phyloP scores from a whole-genome alignment of 495 filamentous ascomycete genomes.

The Tuber indicum region DNA sequence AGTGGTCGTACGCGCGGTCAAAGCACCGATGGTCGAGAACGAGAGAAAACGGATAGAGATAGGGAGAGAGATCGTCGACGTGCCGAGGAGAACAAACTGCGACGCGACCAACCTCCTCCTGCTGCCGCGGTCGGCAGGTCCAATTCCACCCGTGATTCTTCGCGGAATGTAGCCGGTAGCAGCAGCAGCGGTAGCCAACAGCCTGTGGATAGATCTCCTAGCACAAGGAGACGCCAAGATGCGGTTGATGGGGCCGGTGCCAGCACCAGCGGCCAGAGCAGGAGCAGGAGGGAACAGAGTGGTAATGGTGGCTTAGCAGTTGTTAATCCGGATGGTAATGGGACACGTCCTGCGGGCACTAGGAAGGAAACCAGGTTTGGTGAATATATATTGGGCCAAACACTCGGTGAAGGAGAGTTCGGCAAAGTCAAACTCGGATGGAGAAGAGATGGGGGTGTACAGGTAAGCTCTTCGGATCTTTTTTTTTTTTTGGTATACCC shows the following conservation, averaged over 20 bases:
- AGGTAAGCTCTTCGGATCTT: conserved; percentile 47
- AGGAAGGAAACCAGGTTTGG: conserved; percentile 82
- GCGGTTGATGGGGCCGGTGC: conserved; percentile 31
- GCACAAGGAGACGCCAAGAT: conserved; percentile 32
- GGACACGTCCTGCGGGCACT: conserved; percentile 35
- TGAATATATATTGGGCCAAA: conserved; percentile 89
- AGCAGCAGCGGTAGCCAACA: conserved; percentile 26
- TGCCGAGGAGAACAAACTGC: conserved; percentile 33
- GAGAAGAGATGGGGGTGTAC: conserved; percentile 87
- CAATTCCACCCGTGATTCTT: conserved; percentile 36
- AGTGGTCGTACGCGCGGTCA: conserved; percentile 32
- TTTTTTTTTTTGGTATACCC: conserved; percentile 5
- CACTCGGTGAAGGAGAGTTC: conserved; percentile 97
- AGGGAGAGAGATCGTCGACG: conserved; percentile 37
- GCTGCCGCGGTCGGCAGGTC: conserved; percentile 34
- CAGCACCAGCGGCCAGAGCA: conserved; percentile 27
- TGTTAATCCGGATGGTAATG: conserved; percentile 33
- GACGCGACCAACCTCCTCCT: conserved; percentile 23
- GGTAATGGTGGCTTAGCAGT: conserved; percentile 29
- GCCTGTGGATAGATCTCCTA: conserved; percentile 23
- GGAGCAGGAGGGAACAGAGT: conserved; percentile 21
- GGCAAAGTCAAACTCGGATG: conserved; percentile 99
- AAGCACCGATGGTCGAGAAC: conserved; percentile 35
- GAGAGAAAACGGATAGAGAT: conserved; percentile 29
- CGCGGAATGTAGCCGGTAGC: conserved; percentile 20